Evolutionary conservation across 2,329 filamentous ascomycete species (phyloP), one percentile per base, ranked within the genome.

Genomic region (Neurospora crassa): DNA sequence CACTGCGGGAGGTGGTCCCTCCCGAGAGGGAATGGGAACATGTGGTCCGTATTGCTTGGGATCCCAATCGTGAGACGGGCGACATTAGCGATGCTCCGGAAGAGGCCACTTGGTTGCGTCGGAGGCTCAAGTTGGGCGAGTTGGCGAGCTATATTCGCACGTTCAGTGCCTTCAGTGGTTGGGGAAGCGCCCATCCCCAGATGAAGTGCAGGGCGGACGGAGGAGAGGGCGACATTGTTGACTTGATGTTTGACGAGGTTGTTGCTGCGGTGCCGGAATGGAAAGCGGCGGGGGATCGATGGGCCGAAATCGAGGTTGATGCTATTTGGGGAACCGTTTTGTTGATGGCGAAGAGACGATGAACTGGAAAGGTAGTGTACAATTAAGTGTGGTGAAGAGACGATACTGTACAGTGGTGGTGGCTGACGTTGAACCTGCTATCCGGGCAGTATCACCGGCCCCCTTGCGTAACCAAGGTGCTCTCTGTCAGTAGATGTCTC

Each of bases 251-350:
- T 80, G 87, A 89, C 71, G 82, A 83, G 72, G 87, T 91, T 76
- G 78, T 86, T 5, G 81, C 82, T 70, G 82, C 79, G n/a, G 86
- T 88, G 74, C 83, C 84, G 4, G 80, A 83, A 71, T 89, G 86
- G 86, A 83, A 81, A 74, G 81, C 79, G 1, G 75, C 79, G 71
- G 85, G 84, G 0, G 81, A 84, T 53, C 75, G 75, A 20, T 90
- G 88, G 86, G 81, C 81, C 72, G 83, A 89, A 69, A 79, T 84
- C 67, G 82, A 87, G 75, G 83, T 89, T 11, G 84, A 87, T 72
- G 83, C 84, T 69, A 87, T 90, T 74, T 90, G 89, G 88, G 89
- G 88, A 0, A 89, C 85, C 72, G 86, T 84, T 47, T 80, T 91
- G 68, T 76, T 91, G 63, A 81, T 90, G 81, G 87, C 87, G 18